These are phyloP conservation scores for Cystofilobasidium capitatum DNA, from an alignment of 768 basidiomycete species.

Conservation along the genomic window DNA sequence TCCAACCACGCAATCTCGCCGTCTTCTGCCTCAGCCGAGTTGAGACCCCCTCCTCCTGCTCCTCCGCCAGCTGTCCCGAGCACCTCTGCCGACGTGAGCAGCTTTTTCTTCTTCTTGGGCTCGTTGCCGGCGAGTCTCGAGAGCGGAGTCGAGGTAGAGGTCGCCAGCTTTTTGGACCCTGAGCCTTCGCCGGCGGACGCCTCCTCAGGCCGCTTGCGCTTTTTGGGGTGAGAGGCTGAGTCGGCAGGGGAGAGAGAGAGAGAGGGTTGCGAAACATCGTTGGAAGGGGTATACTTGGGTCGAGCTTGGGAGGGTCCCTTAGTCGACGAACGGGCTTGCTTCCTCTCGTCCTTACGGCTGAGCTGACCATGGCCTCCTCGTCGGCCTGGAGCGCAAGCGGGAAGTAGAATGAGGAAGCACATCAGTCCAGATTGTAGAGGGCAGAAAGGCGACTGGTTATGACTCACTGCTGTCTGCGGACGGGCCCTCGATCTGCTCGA, in stretches of 20 bases:
- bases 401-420: neutral
- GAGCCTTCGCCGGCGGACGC: no score
- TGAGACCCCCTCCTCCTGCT: neutral
- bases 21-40: constrained; percentile 20
- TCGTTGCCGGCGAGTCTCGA: constrained; percentile 19
- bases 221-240: neutral
- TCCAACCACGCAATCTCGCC: constrained; percentile 25
- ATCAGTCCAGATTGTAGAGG: neutral
- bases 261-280: neutral
- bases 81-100: neutral
- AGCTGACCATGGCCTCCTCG: neutral
- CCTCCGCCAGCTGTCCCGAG: constrained; percentile 4
- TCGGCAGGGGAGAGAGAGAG: neutral
- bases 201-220: neutral
- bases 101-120: constrained; percentile 5
- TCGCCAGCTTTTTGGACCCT: constrained; percentile 10
- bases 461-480: neutral
- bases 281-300: neutral
- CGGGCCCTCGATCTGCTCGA: neutral
- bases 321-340: neutral
- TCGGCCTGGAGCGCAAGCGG: neutral
- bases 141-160: constrained; percentile 24
- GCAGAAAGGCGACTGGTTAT: neutral
- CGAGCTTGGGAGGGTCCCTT: neutral
- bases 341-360: neutral